Evolutionary conservation across 352 stramenopile species (phyloP), one percentile per base, ranked within the genome.

Genomic region (Globisporangium polare): DNA sequence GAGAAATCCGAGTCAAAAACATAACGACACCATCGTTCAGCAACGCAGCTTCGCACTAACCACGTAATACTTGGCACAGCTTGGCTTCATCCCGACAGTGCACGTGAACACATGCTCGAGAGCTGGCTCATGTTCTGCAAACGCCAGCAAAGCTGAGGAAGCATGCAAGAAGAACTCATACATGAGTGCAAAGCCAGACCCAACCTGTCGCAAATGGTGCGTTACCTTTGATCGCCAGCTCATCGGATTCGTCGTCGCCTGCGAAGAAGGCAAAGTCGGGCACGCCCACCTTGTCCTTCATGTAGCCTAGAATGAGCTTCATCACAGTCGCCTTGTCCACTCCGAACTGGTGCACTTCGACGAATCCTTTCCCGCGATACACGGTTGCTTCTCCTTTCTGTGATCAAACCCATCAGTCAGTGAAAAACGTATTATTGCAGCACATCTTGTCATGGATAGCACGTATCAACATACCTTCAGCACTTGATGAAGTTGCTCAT

Each of bases 161-260:
- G 8, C 27, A 37, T 51, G 53, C 13, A 57, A 7, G 41, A 53
- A n/a, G 3, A 10, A 62, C 47, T 88, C 82, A 97, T 96, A 33
- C 9, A 10, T 0, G 8, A n/a, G n/a, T n/a, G n/a, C n/a, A n/a
- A n/a, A n/a, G n/a, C n/a, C n/a, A n/a, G n/a, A n/a, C n/a, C n/a
- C n/a, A n/a, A n/a, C n/a, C n/a, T n/a, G n/a, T n/a, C n/a, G n/a
- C n/a, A n/a, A n/a, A n/a, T n/a, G n/a, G 20, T 9, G 5, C 9
- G 29, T 7, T 65, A 93, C 84, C 78, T 75, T 75, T 72, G 61
- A 90, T 89, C 4, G 84, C 77, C 27, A 90, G 82, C 67, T 99
- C 97, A 65, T 99, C 97, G 43, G 95, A 98, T 37, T 96, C 92
- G 65, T 99, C 97, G 72, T 99, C 97, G 31, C 97, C 97, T n/a